Base-by-base conservation (phyloP, 257 asterid genomes). In the Solanum sejunctum region DNA sequence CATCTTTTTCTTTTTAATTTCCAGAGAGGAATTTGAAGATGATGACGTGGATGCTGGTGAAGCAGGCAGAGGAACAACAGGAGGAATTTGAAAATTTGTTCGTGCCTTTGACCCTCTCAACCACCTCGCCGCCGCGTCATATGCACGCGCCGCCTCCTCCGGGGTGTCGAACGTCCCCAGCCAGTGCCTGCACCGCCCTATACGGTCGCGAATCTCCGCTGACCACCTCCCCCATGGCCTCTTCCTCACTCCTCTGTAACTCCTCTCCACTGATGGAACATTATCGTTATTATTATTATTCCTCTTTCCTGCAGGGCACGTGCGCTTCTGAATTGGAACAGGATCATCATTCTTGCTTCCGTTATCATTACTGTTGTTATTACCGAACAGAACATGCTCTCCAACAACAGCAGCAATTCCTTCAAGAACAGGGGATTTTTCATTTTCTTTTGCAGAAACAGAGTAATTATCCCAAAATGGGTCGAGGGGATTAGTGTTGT, bases 151-250 rank as follows among this genome's bases (percentile, higher is more conserved):
- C 26, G 98, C 98, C 66, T 95, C 98, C 88, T 95, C 98, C 81
- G 97, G 93, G 70, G 97, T 95, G 91, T 95, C 98, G 84, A 95
- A 95, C 0, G 98, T 95, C 1, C 98, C 98, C 1, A 95, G 92
- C 98, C 98, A 95, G 90, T 93, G 98, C 6, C 98, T 92, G 89
- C 98, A 95, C 87, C 98, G 89, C 51, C 98, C 98, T 23, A 95
- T 87, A 0, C 98, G 91, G 91, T 95, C 98, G 12, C 98, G 94
- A 39, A 95, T 95, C 93, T 95, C 98, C 2, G 97, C 98, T 15
- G 97, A 95, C 94, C 94, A 95, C 85, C 97, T 85, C 87, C 98
- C 98, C 98, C 98, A 93, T 9, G 98, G 98, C 95, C 98, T 82
- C 90, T 91, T 91, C 56, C 97, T 84, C 75, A 94, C 98, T 1